Evolutionary conservation across 1,284 basidiomycete species (phyloP).

Genomic region (Xanthoconium separans): DNA sequence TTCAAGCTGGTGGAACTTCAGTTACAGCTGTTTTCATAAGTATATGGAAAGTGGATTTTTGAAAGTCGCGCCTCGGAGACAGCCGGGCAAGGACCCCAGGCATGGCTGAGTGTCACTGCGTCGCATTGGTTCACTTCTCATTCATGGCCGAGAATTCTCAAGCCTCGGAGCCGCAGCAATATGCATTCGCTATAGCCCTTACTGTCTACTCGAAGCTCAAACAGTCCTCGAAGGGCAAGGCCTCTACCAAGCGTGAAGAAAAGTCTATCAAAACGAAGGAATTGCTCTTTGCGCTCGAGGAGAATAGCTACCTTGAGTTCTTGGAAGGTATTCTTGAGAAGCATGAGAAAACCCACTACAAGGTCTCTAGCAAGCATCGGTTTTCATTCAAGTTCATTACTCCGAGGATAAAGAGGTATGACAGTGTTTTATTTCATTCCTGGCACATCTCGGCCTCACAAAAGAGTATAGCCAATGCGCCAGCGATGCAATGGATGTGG

Average conservation of each 20-base stretch:
- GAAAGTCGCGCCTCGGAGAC: too few relatives aligned
- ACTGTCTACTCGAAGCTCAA: background rate
- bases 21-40: too few relatives aligned
- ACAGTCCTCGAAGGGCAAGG: background rate
- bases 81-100: too few relatives aligned
- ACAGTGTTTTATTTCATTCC: too few relatives aligned
- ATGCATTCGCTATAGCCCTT: background rate
- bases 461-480: background rate
- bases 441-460: too few relatives aligned
- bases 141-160: too few relatives aligned
- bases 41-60: too few relatives aligned
- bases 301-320: constrained; percentile 6
- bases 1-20: too few relatives aligned
- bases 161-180: too few relatives aligned
- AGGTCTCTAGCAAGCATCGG: background rate
- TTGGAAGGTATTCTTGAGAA: constrained; percentile 6
- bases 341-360: constrained; percentile 3
- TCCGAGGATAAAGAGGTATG: background rate
- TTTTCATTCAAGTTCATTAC: background rate
- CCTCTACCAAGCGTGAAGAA: background rate
- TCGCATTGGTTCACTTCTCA: too few relatives aligned
- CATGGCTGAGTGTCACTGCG: too few relatives aligned
- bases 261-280: constrained; percentile 3
- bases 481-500: constrained; percentile 11
- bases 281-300: background rate